Percentiles rank a stretch among this genome's conserved stretches.
phyloP scores from a whole-genome alignment of 805 yeast genomes.

The Kregervanrija pseudodelftensis region DNA sequence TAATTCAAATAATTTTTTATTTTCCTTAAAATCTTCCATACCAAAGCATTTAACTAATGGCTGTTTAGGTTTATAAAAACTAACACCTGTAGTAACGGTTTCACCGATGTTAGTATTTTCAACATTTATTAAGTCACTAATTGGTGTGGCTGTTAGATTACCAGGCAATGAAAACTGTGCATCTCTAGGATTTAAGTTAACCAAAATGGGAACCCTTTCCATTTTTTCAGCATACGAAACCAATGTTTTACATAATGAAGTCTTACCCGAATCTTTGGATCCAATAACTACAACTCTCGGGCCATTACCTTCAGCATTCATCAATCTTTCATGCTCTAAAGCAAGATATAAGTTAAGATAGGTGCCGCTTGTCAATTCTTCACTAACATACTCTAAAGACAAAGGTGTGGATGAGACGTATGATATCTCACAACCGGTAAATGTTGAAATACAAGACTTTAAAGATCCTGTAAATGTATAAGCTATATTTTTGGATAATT shows the following conservation, averaged over 20 bases:
- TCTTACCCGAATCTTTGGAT: constrained; percentile 66
- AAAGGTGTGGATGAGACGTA: constrained; percentile 36
- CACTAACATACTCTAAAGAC: constrained; percentile 55
- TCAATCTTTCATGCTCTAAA: constrained; percentile 47
- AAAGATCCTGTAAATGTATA: constrained; percentile 47
- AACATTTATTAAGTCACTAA: constrained; percentile 73
- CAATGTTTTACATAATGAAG: constrained; percentile 62
- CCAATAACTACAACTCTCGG: constrained; percentile 75
- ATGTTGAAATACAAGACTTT: constrained; percentile 50
- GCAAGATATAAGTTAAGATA: constrained; percentile 70
- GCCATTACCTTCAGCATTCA: constrained; percentile 17
- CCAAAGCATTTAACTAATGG: constrained; percentile 85
- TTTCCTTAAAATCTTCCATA: constrained; percentile 48
- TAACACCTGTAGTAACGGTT: constrained; percentile 66
- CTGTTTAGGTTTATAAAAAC: constrained; percentile 76
- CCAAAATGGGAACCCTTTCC: constrained; percentile 59
- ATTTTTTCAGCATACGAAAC: constrained; percentile 70
- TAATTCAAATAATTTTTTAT: constrained; percentile 21
- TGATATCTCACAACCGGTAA: constrained; percentile 58
- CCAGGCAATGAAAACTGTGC: constrained; percentile 62
- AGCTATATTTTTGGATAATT: constrained; percentile 65
- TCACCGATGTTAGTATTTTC: constrained; percentile 71
- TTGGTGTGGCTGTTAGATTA: constrained; percentile 72
- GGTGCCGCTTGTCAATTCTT: constrained; percentile 59
- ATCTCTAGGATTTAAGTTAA: constrained; percentile 70